phyloP scores from a whole-genome alignment of 768 basidiomycete genomes.

The Auriscalpium microsporum region DNA sequence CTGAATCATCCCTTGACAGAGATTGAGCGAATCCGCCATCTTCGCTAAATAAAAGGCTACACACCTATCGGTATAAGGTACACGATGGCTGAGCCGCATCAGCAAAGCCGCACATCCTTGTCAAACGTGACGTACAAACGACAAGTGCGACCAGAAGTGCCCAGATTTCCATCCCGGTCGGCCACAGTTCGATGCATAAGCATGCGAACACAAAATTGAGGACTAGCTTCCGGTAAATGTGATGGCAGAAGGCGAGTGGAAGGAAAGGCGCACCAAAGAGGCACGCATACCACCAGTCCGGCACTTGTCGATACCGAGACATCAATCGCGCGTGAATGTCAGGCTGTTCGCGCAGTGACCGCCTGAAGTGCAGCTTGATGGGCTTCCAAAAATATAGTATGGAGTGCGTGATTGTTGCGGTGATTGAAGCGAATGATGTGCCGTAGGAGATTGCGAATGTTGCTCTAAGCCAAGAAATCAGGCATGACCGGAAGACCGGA shows the following conservation, averaged over 20 bases:
- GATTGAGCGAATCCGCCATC: too few species aligned
- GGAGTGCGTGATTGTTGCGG: slow-evolving; percentile 35
- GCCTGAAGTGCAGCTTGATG: slow-evolving; percentile 30
- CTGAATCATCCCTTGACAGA: slow-evolving; percentile 48
- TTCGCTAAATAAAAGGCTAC: too few species aligned
- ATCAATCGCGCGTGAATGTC: slow-evolving; percentile 41
- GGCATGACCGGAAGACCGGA: not conserved
- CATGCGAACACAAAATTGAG: slow-evolving; percentile 54
- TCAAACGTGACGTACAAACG: slow-evolving; percentile 19
- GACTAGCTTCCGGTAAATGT: slow-evolving; percentile 19
- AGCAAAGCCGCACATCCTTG: not conserved
- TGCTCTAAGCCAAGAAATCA: slow-evolving; percentile 27
- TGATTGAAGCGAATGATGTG: slow-evolving; percentile 34
- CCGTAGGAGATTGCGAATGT: slow-evolving; percentile 58
- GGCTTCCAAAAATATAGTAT: slow-evolving; percentile 35
- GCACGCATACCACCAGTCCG: slow-evolving; percentile 29
- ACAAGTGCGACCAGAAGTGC: slow-evolving; percentile 46
- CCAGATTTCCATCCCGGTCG: slow-evolving; percentile 59
- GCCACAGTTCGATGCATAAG: slow-evolving; percentile 52
- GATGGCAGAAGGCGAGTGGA: not conserved
- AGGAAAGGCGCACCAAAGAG: slow-evolving; percentile 25
- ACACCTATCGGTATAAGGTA: slow-evolving; percentile 39
- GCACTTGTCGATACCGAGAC: slow-evolving; percentile 28
- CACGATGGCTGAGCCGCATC: not conserved
- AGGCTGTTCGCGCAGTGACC: slow-evolving; percentile 37